phyloP scores from a whole-genome alignment of 768 basidiomycete species.

The Termitomyces eurrhizus region DNA sequence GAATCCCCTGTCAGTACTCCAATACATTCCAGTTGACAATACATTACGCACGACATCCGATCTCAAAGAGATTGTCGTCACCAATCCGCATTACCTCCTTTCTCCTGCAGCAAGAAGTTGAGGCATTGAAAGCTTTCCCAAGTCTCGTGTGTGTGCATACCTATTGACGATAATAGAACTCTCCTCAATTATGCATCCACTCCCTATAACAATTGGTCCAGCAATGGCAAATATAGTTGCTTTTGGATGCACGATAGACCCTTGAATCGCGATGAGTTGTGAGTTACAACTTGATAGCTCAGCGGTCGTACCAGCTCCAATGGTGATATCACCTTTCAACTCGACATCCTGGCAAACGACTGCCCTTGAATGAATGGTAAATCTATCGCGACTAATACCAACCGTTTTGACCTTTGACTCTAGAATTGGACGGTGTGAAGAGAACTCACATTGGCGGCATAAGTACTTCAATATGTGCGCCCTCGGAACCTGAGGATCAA shows the following conservation, averaged over 20 bases:
- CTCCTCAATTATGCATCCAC: slow-evolving; percentile 90
- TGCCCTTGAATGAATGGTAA: slow-evolving; percentile 86
- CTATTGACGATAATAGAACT: slow-evolving; percentile 87
- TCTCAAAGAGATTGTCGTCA: slow-evolving; percentile 91
- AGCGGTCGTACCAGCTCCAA: slow-evolving; percentile 62
- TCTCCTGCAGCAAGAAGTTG: slow-evolving; percentile 30
- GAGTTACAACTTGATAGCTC: not conserved
- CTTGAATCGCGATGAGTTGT: slow-evolving; percentile 28
- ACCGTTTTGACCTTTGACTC: not conserved
- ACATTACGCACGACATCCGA: slow-evolving; percentile 75
- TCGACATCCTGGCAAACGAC: slow-evolving; percentile 93
- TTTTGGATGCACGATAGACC: slow-evolving; percentile 89
- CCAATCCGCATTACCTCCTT: slow-evolving; percentile 93
- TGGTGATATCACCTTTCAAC: slow-evolving; percentile 90
- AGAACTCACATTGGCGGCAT: slow-evolving; percentile 18
- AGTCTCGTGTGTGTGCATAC: slow-evolving; percentile 26
- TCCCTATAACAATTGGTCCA: slow-evolving; percentile 88
- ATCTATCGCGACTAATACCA: slow-evolving; percentile 69
- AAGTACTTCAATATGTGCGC: not conserved
- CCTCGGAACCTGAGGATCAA: not conserved
- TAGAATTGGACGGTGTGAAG: not conserved
- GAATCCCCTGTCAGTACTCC: not conserved
- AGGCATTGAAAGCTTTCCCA: not conserved
- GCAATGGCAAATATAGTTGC: slow-evolving; percentile 89
- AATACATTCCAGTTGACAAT: not conserved